Evolutionary conservation across 306 rosid genomes (phyloP), one percentile per base, ranked within the genome.

Genomic region (Ceratonia siliqua): DNA sequence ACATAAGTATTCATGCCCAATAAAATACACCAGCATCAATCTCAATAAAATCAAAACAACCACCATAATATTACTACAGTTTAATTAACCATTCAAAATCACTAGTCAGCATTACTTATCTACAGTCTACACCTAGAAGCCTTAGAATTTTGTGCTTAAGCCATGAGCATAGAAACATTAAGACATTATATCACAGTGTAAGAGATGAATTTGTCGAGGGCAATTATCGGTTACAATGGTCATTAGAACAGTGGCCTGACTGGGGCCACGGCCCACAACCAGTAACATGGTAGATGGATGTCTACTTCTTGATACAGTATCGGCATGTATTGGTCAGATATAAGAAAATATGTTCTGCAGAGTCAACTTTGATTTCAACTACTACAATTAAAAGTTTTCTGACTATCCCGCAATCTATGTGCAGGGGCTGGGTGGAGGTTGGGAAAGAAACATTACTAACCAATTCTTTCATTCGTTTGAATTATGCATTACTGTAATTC

Each of bases 91-190:
- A 3, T 36, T 61, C 62, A 68, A 66, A 45, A 58, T 38, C 56
- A 20, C 67, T 38, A 62, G 27, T 13, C 5, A 65, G 55, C 27
- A 76, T 21, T 70, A 55, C 62, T 68, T 35, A 45, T 28, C 38
- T 38, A 32, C 59, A 68, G 35, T 28, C 38, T 38, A 32, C 59
- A 68, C 70, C 38, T 25, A 68, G 28, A 79, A 79, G 69, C 2
- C 56, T 17, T 8, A 28, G 59, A 72, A 46, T 32, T 28, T 35
- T 66, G 35, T 49, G 48, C 77, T 62, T 24, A 55, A 63, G 52
- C 9, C 28, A 6, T 53, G 48, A 21, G 0, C 68, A 39, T 17
- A 67, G 33, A 82, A 36, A 24, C 42, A 56, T 36, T 53, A 55
- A 62, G 52, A 63, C 53, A n/a, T 22, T 39, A 27, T 20, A 70